Base-by-base conservation (phyloP, 1,284 basidiomycete species). In the Erythrobasidium hasegawianum region DNA sequence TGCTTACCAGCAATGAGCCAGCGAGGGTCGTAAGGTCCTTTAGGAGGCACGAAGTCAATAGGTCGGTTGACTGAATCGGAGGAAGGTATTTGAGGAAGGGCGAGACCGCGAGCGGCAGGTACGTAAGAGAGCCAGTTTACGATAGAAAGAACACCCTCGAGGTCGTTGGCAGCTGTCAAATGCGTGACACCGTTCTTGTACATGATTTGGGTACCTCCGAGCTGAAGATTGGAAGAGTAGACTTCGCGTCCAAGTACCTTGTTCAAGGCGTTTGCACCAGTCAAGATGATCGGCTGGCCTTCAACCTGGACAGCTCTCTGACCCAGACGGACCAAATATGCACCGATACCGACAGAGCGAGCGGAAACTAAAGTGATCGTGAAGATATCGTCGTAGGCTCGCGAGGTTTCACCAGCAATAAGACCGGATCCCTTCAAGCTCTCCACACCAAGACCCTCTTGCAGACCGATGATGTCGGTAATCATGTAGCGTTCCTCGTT, bases 111-210 rank as follows among this genome's bases (percentile, higher is more conserved):
- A 71, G 81, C 81, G 71, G 88, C 87, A 11, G 93, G 95, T 22
- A 98, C 84, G 78, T 90, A 99, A 16, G 93, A 90, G 71, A 99
- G 79, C 93, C 96, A 98, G 75, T 92, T 86, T 68, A 98, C 80
- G 73, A 96, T 96, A 68, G 93, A 88, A 11, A 87, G 86, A 20
- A 93, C 91, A 72, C 94, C 93, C 77, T 97, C 90, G 38, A 98
- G 81, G 77, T 99, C 96, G 76, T 93, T 95, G 73, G 85, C 85
- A 24, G 95, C 94, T 2, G 90, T 94, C 59, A 98, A 81, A 78
- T 99, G 96, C 14, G 95, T 97, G 61, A 98, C 91, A 80, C 96
- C 96, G 77, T 97, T 97, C 84, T 95, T 95, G 85, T 93, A 89
- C 93, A 97, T 97, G 81, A 97, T 98, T 76, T 82, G 78, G 40